Evolutionary conservation across 2,329 filamentous ascomycete genomes (phyloP).

Genomic region (Xylariales sp.): DNA sequence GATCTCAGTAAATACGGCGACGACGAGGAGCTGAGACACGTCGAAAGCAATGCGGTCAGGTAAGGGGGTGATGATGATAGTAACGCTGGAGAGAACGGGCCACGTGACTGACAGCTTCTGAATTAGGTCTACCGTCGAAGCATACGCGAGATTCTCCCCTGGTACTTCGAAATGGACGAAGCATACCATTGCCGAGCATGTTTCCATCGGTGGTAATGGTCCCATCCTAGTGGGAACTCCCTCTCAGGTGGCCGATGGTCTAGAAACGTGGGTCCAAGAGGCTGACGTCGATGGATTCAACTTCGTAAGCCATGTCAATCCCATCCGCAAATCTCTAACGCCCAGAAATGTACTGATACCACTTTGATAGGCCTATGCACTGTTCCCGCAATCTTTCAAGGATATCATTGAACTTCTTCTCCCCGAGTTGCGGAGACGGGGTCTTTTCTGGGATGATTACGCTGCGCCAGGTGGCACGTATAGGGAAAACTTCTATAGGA

Average conservation of each 20-base stretch:
- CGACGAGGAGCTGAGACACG: slow-evolving; percentile 54
- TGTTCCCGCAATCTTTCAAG: slow-evolving; percentile 75
- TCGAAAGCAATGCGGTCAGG: slow-evolving; percentile 56
- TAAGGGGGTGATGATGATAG: slow-evolving; percentile 43
- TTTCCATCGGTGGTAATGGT: slow-evolving; percentile 75
- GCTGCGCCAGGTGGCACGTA: slow-evolving; percentile 68
- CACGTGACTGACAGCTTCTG: not conserved
- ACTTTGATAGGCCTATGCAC: slow-evolving; percentile 64
- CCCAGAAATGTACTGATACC: not conserved
- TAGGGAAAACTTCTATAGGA: slow-evolving; percentile 69
- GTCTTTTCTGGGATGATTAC: slow-evolving; percentile 67
- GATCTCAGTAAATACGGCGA: slow-evolving; percentile 56
- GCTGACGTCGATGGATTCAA: slow-evolving; percentile 82
- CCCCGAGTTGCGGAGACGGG: slow-evolving; percentile 70
- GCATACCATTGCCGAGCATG: slow-evolving; percentile 73
- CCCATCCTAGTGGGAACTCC: slow-evolving; percentile 74
- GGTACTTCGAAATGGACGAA: slow-evolving; percentile 78
- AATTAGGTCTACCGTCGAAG: slow-evolving; percentile 64
- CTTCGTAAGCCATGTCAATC: slow-evolving; percentile 62
- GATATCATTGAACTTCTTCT: slow-evolving; percentile 74
- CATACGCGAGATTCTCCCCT: slow-evolving; percentile 66
- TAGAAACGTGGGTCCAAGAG: slow-evolving; percentile 75
- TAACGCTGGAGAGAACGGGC: slow-evolving; percentile 4
- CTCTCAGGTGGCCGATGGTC: slow-evolving; percentile 71
- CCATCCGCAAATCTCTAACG: slow-evolving; percentile 2